Conservation (phyloP, 108 stramenopile genomes). For the Cyclostephanos invisitatus region DNA sequence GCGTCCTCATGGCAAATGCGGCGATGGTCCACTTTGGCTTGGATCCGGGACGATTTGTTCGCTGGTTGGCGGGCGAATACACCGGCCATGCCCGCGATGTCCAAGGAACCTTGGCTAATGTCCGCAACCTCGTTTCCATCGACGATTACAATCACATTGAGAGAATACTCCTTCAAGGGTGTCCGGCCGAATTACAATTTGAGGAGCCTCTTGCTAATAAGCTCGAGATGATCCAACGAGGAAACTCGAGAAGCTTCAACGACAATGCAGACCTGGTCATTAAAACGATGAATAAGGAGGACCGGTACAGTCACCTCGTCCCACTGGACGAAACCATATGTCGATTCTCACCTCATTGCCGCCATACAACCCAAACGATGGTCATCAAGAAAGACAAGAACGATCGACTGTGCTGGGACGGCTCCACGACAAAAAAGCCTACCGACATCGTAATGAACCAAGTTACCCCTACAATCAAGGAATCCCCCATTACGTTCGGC, state of each 20-base stretch:
- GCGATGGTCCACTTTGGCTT: conserved; percentile 6
- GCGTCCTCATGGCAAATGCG: background rate
- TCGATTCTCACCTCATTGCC: background rate
- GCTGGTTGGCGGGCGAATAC: background rate
- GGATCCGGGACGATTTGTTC: background rate
- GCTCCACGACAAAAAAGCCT: background rate
- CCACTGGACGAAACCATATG: background rate
- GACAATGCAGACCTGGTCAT: background rate
- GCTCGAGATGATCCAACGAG: background rate
- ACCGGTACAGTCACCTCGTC: conserved; percentile 1
- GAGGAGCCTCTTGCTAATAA: background rate
- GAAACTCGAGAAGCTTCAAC: background rate
- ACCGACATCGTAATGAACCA: background rate
- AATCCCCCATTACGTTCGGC: background rate
- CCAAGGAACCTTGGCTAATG: background rate
- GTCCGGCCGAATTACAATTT: background rate
- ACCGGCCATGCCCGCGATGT: background rate
- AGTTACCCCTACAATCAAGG: background rate
- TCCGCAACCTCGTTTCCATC: background rate
- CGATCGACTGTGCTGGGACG: background rate
- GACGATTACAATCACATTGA: background rate
- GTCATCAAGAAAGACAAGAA: background rate
- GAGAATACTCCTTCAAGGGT: background rate
- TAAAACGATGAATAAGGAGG: conserved; percentile 4
- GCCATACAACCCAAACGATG: background rate